A percentile compares a stretch with the other conserved stretches of the same genome.
phyloP scores from a whole-genome alignment of 441 rosid genomes.

The Populus trichocarpa region DNA sequence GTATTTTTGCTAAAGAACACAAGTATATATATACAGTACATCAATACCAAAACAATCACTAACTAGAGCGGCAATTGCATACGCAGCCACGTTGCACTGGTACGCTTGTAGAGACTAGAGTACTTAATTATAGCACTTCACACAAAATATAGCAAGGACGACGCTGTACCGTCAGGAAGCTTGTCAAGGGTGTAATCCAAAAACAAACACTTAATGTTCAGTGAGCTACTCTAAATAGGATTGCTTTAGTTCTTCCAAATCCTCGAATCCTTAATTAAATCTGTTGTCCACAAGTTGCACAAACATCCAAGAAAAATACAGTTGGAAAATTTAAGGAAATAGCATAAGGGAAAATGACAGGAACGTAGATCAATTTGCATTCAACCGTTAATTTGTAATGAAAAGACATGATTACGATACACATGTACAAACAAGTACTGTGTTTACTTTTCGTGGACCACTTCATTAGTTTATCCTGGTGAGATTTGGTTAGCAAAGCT shows the following conservation, averaged over 20 bases:
- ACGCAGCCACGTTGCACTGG: too few relatives aligned
- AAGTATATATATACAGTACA: too few relatives aligned
- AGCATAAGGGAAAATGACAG: not conserved
- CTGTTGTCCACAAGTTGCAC: not conserved
- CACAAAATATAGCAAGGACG: not conserved
- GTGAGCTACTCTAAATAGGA: not conserved
- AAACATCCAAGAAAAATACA: not conserved
- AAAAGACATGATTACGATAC: not conserved
- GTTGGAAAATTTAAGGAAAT: not conserved
- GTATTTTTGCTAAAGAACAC: too few relatives aligned
- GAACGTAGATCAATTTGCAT: not conserved
- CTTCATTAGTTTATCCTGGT: not conserved
- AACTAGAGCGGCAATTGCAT: too few relatives aligned
- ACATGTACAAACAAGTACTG: not conserved
- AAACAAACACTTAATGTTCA: not conserved
- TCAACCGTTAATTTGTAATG: not conserved
- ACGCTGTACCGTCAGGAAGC: not conserved
- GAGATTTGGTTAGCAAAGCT: not conserved
- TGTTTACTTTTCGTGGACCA: not conserved
- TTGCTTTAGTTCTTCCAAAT: too few relatives aligned
- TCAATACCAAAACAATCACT: too few relatives aligned
- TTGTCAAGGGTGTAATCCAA: not conserved
- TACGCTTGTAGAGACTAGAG: too few relatives aligned
- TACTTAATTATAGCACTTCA: too few relatives aligned
- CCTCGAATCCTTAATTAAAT: too few relatives aligned